phyloP scores from a whole-genome alignment of 2,329 filamentous ascomycete species.

The Pseudogymnoascus sp. region DNA sequence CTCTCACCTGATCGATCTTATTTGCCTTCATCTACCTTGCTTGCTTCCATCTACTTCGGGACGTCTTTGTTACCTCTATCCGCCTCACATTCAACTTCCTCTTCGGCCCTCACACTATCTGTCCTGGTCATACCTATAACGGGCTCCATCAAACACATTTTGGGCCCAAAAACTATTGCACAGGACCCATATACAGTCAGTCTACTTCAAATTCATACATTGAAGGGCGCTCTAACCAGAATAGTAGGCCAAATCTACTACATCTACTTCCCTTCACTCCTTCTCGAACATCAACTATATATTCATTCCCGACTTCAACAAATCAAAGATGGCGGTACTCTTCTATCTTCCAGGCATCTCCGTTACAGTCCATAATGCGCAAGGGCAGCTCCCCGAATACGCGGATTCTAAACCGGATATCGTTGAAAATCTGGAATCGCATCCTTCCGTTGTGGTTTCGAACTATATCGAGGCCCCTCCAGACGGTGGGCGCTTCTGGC shows the following conservation, averaged over 20 bases:
- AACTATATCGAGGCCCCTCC: background rate
- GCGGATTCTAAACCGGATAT: background rate
- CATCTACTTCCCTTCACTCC: background rate
- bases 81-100: too few relatives aligned
- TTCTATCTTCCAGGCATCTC: background rate
- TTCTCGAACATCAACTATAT: background rate
- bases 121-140: too few relatives aligned
- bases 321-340: background rate
- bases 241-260: background rate
- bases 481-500: background rate
- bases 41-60: background rate
- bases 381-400: background rate
- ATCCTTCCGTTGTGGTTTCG: background rate
- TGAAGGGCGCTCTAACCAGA: background rate
- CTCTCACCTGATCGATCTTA: background rate
- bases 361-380: background rate
- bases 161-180: background rate
- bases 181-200: background rate
- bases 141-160: background rate
- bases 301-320: background rate
- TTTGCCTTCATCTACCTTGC: background rate
- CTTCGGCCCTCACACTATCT: too few relatives aligned
- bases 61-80: too few relatives aligned
- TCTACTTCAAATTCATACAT: background rate
- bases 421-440: background rate